Evolutionary conservation across 2,329 filamentous ascomycete species (phyloP).

Genomic region (Neocucurbitaria cava): DNA sequence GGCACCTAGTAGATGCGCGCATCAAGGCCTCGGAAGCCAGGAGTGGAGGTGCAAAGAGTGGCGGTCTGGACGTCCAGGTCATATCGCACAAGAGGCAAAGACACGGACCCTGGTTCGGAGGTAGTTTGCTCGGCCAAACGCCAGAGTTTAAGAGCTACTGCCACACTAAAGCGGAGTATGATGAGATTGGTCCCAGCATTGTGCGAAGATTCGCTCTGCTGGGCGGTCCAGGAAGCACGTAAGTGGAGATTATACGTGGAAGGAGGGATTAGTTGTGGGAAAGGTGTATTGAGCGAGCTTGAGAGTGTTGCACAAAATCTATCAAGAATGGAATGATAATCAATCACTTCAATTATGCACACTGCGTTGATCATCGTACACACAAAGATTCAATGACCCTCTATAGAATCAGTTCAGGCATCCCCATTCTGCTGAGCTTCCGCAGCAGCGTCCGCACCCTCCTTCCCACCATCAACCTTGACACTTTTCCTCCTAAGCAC

Average conservation of each 20-base stretch:
- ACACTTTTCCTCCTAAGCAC: constrained; percentile 50
- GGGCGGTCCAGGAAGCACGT: constrained; percentile 87
- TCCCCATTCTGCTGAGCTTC: not conserved
- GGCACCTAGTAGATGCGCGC: constrained; percentile 90
- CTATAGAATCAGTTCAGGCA: not conserved
- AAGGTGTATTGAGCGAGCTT: constrained; percentile 19
- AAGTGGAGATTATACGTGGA: constrained; percentile 5
- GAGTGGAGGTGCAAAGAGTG: constrained; percentile 90
- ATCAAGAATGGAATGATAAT: constrained; percentile 17
- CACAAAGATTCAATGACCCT: not conserved
- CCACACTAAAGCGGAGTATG: constrained; percentile 77
- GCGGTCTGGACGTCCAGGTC: constrained; percentile 94
- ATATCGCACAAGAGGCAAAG: constrained; percentile 97
- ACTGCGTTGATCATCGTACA: not conserved
- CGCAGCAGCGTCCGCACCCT: not conserved
- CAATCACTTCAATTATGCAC: constrained; percentile 2
- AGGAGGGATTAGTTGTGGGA: constrained; percentile 6
- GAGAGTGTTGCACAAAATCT: constrained; percentile 21
- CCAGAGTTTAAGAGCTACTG: constrained; percentile 99
- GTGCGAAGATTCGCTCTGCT: constrained; percentile 92
- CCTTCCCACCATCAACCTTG: not conserved
- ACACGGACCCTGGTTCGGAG: constrained; percentile 98
- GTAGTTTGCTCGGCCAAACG: constrained; percentile 93
- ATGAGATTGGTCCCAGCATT: constrained; percentile 95
- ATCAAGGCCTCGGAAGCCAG: constrained; percentile 91